Percentiles rank a stretch among this genome's conserved stretches.
Conservation (phyloP, 176 grass and related monocot species). For the Triticum dicoccoides region DNA sequence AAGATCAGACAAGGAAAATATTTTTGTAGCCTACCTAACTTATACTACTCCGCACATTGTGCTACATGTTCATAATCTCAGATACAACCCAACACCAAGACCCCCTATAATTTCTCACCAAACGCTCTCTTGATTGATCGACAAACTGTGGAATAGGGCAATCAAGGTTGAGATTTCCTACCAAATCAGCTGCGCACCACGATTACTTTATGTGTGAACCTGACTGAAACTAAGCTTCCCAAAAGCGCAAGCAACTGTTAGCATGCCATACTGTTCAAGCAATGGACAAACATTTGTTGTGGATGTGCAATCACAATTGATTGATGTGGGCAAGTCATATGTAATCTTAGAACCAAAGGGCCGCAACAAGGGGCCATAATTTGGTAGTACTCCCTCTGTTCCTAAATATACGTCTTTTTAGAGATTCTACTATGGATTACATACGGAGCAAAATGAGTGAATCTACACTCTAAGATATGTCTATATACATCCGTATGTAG, state of each 20-base stretch:
- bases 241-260: conserved; percentile 24
- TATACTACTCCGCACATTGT: conserved; percentile 29
- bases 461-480: too few relatives aligned
- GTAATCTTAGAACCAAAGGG: neutral
- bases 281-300: conserved; percentile 9
- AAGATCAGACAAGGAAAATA: conserved; percentile 19
- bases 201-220: conserved; percentile 13
- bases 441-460: too few relatives aligned
- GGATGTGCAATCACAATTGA: neutral
- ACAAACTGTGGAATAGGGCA: neutral
- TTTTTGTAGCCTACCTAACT: conserved; percentile 31
- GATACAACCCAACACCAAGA: neutral
- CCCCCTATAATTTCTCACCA: conserved; percentile 30
- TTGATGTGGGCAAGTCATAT: conserved; percentile 33
- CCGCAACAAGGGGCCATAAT: neutral
- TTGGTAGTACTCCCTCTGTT: neutral
- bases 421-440: too few relatives aligned
- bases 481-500: too few relatives aligned
- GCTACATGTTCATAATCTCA: conserved; percentile 31
- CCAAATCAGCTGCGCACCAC: conserved; percentile 24
- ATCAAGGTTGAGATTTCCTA: conserved; percentile 35
- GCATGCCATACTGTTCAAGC: neutral
- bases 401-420: too few relatives aligned
- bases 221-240: neutral
- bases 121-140: conserved; percentile 5